Evolutionary conservation across 2,329 filamentous ascomycete species (phyloP).

Genomic region (Pseudogymnoascus sp.): DNA sequence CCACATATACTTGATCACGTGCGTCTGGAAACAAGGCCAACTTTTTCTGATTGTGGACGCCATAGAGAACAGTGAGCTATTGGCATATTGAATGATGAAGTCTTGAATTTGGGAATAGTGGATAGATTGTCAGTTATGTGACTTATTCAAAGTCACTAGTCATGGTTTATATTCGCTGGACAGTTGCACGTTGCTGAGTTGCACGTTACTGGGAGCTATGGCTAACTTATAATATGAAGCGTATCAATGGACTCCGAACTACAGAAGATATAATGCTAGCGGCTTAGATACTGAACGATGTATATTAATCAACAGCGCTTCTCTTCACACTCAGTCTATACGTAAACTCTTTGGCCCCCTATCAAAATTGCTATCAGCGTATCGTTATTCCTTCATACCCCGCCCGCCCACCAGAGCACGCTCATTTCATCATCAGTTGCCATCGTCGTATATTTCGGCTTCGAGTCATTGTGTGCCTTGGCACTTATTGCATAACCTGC

Average conservation of each 20-base stretch:
- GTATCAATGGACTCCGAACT: neutral
- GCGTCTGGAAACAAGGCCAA: neutral
- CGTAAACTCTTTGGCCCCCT: neutral
- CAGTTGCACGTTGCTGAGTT: neutral
- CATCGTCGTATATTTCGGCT: neutral
- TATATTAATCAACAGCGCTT: slow-evolving; percentile 8
- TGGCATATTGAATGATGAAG: neutral
- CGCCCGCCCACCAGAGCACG: neutral
- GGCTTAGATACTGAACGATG: neutral
- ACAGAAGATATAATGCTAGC: neutral
- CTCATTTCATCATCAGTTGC: slow-evolving; percentile 7
- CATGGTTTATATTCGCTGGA: neutral
- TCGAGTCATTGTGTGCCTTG: slow-evolving; percentile 3
- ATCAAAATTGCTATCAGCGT: neutral
- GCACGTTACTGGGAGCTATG: neutral
- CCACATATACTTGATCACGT: neutral
- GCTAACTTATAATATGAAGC: neutral
- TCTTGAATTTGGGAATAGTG: neutral
- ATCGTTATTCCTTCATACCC: neutral
- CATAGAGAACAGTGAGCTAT: neutral
- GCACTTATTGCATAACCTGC: slow-evolving; percentile 9
- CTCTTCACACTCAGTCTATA: slow-evolving; percentile 6
- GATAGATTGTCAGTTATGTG: neutral
- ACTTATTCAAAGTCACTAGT: neutral
- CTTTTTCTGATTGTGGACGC: neutral